phyloP scores from a whole-genome alignment of 306 rosid species.

The Trichosanthes truncata region DNA sequence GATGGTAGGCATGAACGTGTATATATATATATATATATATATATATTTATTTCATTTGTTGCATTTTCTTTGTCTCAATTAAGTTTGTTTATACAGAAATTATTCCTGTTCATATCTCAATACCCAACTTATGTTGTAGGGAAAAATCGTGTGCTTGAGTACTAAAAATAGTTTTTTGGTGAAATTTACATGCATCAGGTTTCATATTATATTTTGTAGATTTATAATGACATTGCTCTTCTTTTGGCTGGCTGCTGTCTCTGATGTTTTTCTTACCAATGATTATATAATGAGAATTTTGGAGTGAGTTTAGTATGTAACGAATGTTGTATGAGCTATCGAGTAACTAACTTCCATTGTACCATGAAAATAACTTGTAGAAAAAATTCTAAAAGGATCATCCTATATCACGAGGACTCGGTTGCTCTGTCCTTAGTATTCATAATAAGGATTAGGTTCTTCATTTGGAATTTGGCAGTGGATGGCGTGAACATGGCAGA shows the following conservation, averaged over 20 bases:
- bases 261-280: background rate
- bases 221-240: background rate
- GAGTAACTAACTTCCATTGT: background rate
- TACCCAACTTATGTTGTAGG: background rate
- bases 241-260: too few species aligned
- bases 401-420: background rate
- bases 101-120: background rate
- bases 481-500: too few species aligned
- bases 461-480: background rate
- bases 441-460: background rate
- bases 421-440: too few species aligned
- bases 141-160: background rate
- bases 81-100: background rate
- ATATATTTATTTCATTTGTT: background rate
- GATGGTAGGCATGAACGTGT: conserved; percentile 39
- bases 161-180: background rate
- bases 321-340: background rate
- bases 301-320: background rate
- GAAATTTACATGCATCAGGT: background rate
- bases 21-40: too few species aligned
- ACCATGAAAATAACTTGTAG: background rate
- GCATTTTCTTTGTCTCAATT: background rate
- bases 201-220: background rate
- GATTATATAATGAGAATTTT: background rate
- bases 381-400: background rate